A percentile compares a stretch with the other conserved stretches of the same genome.
Conservation (phyloP, 306 rosid species). For the Acmispon strigosus region DNA sequence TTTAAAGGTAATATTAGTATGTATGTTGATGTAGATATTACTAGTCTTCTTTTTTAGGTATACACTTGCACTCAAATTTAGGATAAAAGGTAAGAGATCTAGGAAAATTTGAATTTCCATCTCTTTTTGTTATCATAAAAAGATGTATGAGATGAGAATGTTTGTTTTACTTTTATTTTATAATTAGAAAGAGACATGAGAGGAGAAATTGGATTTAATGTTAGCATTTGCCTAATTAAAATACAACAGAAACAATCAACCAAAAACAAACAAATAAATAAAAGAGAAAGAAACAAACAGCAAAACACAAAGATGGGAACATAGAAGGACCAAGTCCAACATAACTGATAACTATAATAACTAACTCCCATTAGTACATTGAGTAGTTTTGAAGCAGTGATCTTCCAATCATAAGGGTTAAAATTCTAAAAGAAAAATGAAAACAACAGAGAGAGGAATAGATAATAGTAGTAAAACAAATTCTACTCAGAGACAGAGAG, state of each 20-base stretch:
- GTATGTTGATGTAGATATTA: no score
- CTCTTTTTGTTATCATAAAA: no score
- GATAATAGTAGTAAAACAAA: slow-evolving; percentile 4
- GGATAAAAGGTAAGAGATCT: no score
- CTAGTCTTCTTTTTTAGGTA: no score
- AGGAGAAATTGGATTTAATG: no score
- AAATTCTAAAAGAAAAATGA: slow-evolving; percentile 14
- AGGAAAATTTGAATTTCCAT: no score
- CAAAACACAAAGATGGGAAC: background rate
- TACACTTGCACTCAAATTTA: no score
- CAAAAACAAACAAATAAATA: background rate
- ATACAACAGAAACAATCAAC: background rate
- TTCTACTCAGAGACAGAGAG: slow-evolving; percentile 17
- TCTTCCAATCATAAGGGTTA: slow-evolving; percentile 20
- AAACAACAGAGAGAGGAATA: background rate
- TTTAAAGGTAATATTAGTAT: no score
- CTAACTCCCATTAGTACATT: slow-evolving; percentile 62
- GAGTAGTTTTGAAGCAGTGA: slow-evolving; percentile 24
- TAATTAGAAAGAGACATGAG: no score
- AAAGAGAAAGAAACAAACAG: background rate
- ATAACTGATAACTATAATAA: slow-evolving; percentile 49
- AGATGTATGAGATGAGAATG: no score
- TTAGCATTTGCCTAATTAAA: background rate
- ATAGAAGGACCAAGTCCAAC: slow-evolving; percentile 25
- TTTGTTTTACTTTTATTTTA: no score